Conservation (phyloP, 2,329 filamentous ascomycete genomes). For the Aspergillus pseudoglaucus region DNA sequence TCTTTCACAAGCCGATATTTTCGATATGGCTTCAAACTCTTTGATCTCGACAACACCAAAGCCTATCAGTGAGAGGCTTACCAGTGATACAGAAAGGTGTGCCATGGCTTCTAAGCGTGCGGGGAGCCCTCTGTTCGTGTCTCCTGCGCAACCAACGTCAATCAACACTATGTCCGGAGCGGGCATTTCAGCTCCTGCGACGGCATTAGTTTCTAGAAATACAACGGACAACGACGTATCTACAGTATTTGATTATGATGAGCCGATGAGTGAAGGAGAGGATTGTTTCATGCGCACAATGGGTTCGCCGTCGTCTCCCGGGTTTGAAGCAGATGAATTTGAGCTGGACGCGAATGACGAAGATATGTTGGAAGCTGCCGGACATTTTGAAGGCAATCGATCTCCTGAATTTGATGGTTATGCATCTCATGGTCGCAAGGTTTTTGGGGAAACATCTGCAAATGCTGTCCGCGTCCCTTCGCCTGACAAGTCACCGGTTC, state of each 20-base stretch:
- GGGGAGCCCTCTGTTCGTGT: neutral
- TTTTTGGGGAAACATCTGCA: conserved; percentile 38
- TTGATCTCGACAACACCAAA: neutral
- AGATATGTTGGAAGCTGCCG: conserved; percentile 40
- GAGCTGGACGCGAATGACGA: conserved; percentile 39
- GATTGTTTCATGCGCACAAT: conserved; percentile 34
- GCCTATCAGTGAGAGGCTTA: neutral
- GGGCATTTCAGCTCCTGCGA: conserved; percentile 1
- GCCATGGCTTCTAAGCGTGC: neutral
- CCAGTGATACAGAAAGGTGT: neutral
- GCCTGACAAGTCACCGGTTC: conserved; percentile 25
- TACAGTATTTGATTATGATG: conserved; percentile 14
- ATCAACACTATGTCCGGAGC: conserved; percentile 3
- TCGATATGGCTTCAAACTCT: conserved; percentile 11
- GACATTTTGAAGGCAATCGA: conserved; percentile 27
- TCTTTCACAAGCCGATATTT: conserved; percentile 24
- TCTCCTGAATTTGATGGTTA: conserved; percentile 8
- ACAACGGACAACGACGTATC: conserved; percentile 1
- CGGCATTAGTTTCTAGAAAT: conserved; percentile 2
- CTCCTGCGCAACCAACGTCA: conserved; percentile 1
- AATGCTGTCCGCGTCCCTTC: conserved; percentile 27
- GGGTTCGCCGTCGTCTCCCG: conserved; percentile 27
- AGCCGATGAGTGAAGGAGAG: conserved; percentile 18
- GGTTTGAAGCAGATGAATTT: conserved; percentile 32
- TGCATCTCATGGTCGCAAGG: conserved; percentile 21